Evolutionary conservation across 495 filamentous ascomycete genomes (phyloP), one percentile per base, ranked within the genome.

Genomic region (Cenococcum geophilum): DNA sequence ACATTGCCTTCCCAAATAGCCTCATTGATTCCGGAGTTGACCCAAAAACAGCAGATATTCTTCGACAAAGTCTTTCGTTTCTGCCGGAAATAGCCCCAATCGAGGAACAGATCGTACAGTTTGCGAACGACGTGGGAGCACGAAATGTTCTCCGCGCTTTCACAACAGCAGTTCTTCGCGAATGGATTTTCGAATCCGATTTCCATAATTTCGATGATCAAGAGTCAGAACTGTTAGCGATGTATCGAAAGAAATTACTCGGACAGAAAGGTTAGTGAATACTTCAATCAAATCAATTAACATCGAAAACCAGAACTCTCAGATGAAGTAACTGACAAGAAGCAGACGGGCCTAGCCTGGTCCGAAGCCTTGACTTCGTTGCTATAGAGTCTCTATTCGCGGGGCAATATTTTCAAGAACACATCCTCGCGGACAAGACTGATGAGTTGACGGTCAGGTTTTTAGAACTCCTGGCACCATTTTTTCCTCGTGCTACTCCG

Each of bases 131-230:
- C 21, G 45, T 49, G 45, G 45, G 18, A 9, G 45, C 45, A 49
- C 45, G 21, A 16, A 49, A 49, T 22, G 45, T 49, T 49, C 45
- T 49, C 45, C 45, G 45, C 21, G 45, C 45, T 49, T 49, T 49
- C 9, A 20, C 18, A 49, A 18, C 45, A 22, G 21, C 45, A 49
- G 21, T 49, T 49, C 21, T 49, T 22, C 45, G 45, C 45, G 45
- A 49, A 49, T 49, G 45, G 45, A 18, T 49, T 49, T 49, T 49
- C 45, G 45, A 49, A 49, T 49, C 45, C 45, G 45, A 49, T 49
- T 49, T 49, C 45, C 21, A 49, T 49, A 49, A 49, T 49, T 49
- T 49, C 8, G 45, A 49, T 49, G 45, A 49, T 49, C 45, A 49
- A 49, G 45, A 49, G 18, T 49, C 45, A 22, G 45, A 49, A 49